phyloP scores from a whole-genome alignment of 148 eudicot species.

The Gaultheria prostrata region DNA sequence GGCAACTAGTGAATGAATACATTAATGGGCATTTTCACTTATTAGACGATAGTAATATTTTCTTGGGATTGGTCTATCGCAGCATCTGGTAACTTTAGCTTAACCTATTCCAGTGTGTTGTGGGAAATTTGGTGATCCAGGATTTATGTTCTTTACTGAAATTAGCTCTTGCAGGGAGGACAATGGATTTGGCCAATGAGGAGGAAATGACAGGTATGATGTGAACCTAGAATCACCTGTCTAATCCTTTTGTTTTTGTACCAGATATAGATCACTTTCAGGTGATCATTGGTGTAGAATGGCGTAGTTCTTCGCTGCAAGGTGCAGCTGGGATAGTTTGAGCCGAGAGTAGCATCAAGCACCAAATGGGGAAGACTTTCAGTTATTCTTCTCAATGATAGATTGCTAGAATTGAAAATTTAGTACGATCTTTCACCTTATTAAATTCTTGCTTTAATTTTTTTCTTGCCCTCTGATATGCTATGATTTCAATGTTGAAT shows the following conservation, averaged over 20 bases:
- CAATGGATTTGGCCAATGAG: neutral
- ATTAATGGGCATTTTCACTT: neutral
- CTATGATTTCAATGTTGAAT: neutral
- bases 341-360: neutral
- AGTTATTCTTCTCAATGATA: neutral
- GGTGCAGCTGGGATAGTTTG: slow-evolving; percentile 6
- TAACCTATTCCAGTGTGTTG: neutral
- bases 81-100: neutral
- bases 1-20: neutral
- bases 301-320: neutral
- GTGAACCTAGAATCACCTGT: neutral
- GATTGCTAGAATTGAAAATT: neutral
- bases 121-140: neutral
- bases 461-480: neutral
- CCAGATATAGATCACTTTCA: neutral
- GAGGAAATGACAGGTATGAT: neutral
- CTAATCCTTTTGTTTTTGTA: neutral
- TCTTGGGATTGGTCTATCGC: slow-evolving; percentile 5
- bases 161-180: neutral
- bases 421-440: neutral
- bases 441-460: neutral
- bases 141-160: neutral
- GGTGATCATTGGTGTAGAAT: neutral
- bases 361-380: neutral
- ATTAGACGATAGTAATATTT: neutral